Conservation (phyloP, 192 early-diverging fungal genomes). For the Umbelopsis isabellina region DNA sequence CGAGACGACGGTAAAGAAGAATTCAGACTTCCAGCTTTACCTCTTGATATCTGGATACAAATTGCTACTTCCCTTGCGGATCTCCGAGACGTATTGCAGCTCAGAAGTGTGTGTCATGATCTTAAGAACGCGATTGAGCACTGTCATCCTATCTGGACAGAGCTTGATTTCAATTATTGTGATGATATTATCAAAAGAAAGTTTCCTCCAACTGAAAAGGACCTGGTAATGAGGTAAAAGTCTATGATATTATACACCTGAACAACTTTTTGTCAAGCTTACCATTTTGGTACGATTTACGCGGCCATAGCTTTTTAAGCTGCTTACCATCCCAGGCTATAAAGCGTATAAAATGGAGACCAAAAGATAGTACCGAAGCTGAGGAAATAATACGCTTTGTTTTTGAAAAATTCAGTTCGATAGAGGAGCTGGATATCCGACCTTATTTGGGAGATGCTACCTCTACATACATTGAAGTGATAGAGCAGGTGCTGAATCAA, state of each 20-base stretch:
- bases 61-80: background rate
- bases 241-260: background rate
- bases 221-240: background rate
- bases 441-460: background rate
- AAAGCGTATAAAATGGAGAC: background rate
- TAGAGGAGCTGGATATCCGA: background rate
- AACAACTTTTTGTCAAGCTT: too few relatives aligned
- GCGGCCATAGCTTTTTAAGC: background rate
- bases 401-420: background rate
- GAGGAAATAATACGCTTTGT: background rate
- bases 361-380: background rate
- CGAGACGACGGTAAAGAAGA: too few relatives aligned
- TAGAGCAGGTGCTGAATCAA: background rate
- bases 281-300: background rate
- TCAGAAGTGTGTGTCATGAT: background rate
- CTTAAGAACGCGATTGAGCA: background rate
- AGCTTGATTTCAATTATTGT: background rate
- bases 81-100: background rate
- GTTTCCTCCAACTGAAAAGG: background rate
- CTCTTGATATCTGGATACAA: constrained; percentile 6
- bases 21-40: background rate
- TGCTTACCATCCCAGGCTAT: background rate
- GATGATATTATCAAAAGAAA: background rate
- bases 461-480: background rate
- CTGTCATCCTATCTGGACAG: background rate